Base-by-base conservation (phyloP, 2,329 filamentous ascomycete genomes). In the Nothopassalora personata region DNA sequence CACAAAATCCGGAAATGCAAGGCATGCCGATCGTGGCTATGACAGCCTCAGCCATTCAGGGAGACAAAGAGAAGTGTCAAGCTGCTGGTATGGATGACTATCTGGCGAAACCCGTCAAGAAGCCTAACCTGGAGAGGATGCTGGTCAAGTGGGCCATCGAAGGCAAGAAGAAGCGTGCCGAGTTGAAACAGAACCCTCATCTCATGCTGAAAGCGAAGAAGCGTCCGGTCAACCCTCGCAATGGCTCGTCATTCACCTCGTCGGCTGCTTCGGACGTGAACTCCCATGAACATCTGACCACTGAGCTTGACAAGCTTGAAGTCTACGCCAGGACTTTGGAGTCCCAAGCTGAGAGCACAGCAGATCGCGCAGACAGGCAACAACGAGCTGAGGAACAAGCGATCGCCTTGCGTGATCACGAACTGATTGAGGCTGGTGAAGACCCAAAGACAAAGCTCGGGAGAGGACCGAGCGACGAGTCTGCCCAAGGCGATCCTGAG, bases 1-100 rank as follows among this genome's bases (percentile, higher is more conserved):
- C 81, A 45, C 68, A 76, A 1, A 80, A 82, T 54, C 77, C 84
- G 1, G 73, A 74, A 18, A 71, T 83, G 4, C 78, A 80, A 56
- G 78, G 85, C 47, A 85, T 90, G 5, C 88, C 88, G 0, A 90
- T 91, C 53, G 85, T 91, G 39, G 88, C 88, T n/a, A 90, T 91
- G 86, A 91, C 88, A 0, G 89, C 88, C 4, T 89, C 85, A 4
- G 88, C 88, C 0, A 90, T 91, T 45, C 86, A 90, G 69, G 88
- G 88, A 4, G 88, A 91, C 67, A 79, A 82, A 52, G 88, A 91
- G 70, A 90, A 90, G 69, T 91, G 88, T 69, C 82, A 83, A 60
- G 81, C 80, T 61, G 86, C 87, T 8, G 88, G 88, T 33, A 91
- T 91, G 88, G 87, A 91, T 64, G 87, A 89, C 68, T 74, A 89